Conservation (phyloP, 2,329 filamentous ascomycete genomes). For the Zasmidium citrigriseum region DNA sequence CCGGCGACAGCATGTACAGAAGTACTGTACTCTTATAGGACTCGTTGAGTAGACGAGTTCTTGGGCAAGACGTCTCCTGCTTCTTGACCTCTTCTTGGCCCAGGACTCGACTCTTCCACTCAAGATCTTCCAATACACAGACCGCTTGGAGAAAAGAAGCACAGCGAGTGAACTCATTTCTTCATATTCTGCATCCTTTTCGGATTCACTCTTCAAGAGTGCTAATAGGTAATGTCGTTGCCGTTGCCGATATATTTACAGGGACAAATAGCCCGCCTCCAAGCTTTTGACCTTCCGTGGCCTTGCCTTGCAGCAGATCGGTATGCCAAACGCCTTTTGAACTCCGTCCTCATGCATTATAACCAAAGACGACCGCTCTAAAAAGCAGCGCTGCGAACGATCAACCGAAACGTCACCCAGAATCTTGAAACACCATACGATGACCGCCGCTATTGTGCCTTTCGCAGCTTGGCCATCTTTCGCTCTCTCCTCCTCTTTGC, state of each 20-base stretch:
- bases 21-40: neutral
- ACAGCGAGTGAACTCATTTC: too few species aligned
- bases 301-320: constrained; percentile 7
- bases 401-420: neutral
- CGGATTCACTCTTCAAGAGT: too few species aligned
- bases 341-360: constrained; percentile 14
- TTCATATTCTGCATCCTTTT: too few species aligned
- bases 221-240: too few species aligned
- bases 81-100: too few species aligned
- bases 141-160: too few species aligned
- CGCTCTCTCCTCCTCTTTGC: constrained; percentile 79
- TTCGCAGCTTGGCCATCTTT: constrained; percentile 71
- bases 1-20: neutral
- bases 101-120: too few species aligned
- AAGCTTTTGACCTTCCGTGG: constrained; percentile 1
- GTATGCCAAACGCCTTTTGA: constrained; percentile 10
- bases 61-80: too few species aligned
- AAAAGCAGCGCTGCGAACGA: neutral
- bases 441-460: constrained; percentile 57
- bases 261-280: neutral
- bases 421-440: neutral
- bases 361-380: constrained; percentile 6
- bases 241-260: constrained; percentile 1
- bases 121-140: too few species aligned
- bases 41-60: neutral